Evolutionary conservation across 495 filamentous ascomycete species (phyloP), one percentile per base, ranked within the genome.

Genomic region (Staphylotrichum longicolle): DNA sequence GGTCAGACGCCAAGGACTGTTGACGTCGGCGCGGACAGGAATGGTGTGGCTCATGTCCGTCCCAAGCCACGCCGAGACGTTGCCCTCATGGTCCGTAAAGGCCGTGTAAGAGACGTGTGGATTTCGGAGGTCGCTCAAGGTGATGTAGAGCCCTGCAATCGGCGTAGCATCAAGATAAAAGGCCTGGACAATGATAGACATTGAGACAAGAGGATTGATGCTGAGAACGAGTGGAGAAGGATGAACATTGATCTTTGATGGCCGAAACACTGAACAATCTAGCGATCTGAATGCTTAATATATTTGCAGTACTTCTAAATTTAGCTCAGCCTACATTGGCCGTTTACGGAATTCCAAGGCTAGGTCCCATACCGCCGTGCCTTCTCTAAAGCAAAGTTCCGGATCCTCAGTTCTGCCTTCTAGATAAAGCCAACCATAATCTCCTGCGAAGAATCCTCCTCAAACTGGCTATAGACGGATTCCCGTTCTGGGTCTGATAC

Each of bases 151-250:
- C 27, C 45, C 45, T 30, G 4, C n/a, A 27, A 47, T 30, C 5
- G 45, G 45, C 45, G 45, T 47, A 27, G n/a, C 20, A 30, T 47
- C 45, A 47, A 30, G 20, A 47, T 47, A 9, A 27, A 47, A 20
- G 6, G 45, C 45, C 45, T 30, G 45, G 20, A 30, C n/a, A 47
- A 27, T 47, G 45, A 47, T 47, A 47, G 45, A 47, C 45, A 47
- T 47, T 47, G 45, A 5, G 45, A 30, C n/a, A 47, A 20, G 45
- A 47, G 5, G 37, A 7, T 39, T 39, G 37, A 7, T 52, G 10
- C 6, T 35, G 48, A 51, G 30, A 33, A 51, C 48, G 48, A 51
- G 27, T 51, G 48, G 48, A 27, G 48, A 51, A 51, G 27, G 15
- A 44, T 44, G 37, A 39, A 39, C 6, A 39, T 6, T 39, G 37